Conservation (phyloP, 768 basidiomycete species). For the Suillus clintonianus region DNA sequence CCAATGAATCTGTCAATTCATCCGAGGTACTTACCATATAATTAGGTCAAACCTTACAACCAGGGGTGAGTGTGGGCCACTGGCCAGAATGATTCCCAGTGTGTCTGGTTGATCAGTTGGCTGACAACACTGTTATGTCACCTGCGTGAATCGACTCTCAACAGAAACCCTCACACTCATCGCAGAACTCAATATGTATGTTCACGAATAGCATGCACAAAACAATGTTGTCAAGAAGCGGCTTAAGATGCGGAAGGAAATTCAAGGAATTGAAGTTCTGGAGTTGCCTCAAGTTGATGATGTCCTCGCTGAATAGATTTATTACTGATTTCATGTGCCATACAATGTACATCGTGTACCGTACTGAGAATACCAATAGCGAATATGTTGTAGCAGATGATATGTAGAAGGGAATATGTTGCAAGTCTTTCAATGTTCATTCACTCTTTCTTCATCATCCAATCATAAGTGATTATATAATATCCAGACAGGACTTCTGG, state of each 20-base stretch:
- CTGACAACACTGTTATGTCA: slow-evolving; percentile 10
- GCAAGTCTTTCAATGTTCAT: too few species aligned
- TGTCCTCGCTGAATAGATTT: background rate
- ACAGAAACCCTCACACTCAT: background rate
- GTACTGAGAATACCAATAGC: background rate
- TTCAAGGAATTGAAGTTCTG: background rate
- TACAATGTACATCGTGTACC: background rate
- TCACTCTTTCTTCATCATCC: background rate
- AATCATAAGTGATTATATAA: background rate
- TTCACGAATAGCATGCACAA: background rate
- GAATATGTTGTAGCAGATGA: background rate
- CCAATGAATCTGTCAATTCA: too few species aligned
- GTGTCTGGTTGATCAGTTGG: too few species aligned
- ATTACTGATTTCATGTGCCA: background rate
- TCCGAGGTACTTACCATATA: too few species aligned
- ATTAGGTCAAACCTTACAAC: too few species aligned
- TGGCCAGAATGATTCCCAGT: background rate
- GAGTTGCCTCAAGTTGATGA: background rate
- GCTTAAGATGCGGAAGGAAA: background rate
- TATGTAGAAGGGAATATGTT: background rate
- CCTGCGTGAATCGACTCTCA: background rate
- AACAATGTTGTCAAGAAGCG: background rate
- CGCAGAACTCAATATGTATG: background rate
- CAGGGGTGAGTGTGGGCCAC: slow-evolving; percentile 16
- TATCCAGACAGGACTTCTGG: background rate